phyloP scores from a whole-genome alignment of 2,329 filamentous ascomycete species.

The Triangularia setosa region DNA sequence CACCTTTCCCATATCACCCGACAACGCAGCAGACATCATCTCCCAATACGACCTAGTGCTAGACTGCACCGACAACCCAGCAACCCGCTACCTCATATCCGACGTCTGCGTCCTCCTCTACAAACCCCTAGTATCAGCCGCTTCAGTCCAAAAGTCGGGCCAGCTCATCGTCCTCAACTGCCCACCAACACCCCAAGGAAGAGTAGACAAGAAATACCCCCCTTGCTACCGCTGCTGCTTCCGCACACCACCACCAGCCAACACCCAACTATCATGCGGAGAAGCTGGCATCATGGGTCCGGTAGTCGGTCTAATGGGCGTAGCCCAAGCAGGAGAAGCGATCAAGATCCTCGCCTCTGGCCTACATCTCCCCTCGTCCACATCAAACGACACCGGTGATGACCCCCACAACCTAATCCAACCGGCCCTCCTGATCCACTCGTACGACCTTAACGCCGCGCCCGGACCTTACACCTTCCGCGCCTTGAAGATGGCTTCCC shows the following conservation, averaged over 20 bases:
- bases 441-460: constrained; percentile 35
- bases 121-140: constrained; percentile 83
- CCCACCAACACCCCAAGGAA: constrained; percentile 60
- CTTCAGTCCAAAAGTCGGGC: constrained; percentile 82
- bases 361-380: constrained; percentile 21
- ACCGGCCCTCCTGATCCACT: constrained; percentile 44
- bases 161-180: constrained; percentile 87
- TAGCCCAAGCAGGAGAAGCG: constrained; percentile 84
- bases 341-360: constrained; percentile 68
- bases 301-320: constrained; percentile 89
- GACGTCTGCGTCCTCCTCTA: constrained; percentile 78
- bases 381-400: background rate
- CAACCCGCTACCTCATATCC: constrained; percentile 86
- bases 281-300: constrained; percentile 92
- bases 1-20: constrained; percentile 60
- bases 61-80: constrained; percentile 93
- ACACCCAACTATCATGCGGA: constrained; percentile 79
- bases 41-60: constrained; percentile 75
- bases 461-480: constrained; percentile 52
- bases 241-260: constrained; percentile 77
- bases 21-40: constrained; percentile 65
- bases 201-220: constrained; percentile 51
- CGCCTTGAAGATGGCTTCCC: constrained; percentile 67
- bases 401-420: constrained; percentile 17
- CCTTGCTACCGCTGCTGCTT: constrained; percentile 96